Evolutionary conservation across 805 yeast genomes (phyloP), one percentile per base, ranked within the genome.

Genomic region (Nakazawaea ernobii): DNA sequence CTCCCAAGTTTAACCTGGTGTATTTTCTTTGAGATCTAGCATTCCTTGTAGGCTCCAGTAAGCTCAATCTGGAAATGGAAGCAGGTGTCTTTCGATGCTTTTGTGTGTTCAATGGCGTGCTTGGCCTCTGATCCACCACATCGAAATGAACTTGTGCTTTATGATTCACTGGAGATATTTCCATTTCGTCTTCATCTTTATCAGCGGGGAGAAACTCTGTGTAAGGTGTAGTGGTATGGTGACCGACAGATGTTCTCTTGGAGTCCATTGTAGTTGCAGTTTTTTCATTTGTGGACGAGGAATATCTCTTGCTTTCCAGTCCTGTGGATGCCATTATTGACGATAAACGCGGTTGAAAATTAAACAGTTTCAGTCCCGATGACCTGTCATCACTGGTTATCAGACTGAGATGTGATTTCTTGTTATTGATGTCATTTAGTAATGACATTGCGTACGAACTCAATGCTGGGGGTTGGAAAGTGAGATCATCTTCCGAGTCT

Each of bases 401-500:
- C 32, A 13, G 39, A 24, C 14, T 30, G 13, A 3, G 24, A 10
- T 24, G 20, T 4, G 37, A 27, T 6, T 11, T 35, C 15, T 56
- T 51, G 10, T 33, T 29, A 30, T 56, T 56, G 37, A 62, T 51
- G 30, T 69, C 73, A 37, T 70, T 72, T 33, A 77, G 60, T 30
- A 77, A 59, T 2, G 79, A 75, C 53, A 75, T 68, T 38, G 79
- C 73, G 55, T 75, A 76, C 0, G 80, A 70, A 52, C 81, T 76
- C 52, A 77, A 65, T 28, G 74, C 73, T 1, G 83, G 83, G 0
- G 80, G 80, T 26, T 73, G 64, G 40, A 69, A 67, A 17, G 75
- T 70, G 44, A 66, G 61, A 46, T 73, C 79, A 39, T 73, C 79
- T 17, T 70, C 73, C 6, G 24, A 20, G 24, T 20, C 24, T 20